Percentiles rank a stretch among this genome's conserved stretches.
phyloP scores from a whole-genome alignment of 2,329 filamentous ascomycete genomes.

The Paecilomyces sp. region DNA sequence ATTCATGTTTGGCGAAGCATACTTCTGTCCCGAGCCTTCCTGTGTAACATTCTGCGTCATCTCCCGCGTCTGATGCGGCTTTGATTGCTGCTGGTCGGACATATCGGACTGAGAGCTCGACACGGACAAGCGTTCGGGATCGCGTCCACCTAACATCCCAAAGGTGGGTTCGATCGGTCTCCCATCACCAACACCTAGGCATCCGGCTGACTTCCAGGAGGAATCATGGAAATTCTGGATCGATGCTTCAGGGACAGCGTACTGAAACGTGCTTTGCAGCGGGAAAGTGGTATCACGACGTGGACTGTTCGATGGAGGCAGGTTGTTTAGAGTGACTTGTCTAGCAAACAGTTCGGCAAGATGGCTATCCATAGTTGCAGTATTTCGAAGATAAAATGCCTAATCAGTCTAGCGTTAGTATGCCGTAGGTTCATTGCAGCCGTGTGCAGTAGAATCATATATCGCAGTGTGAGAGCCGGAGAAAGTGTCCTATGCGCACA shows the following conservation, averaged over 20 bases:
- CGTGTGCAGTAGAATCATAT: not conserved
- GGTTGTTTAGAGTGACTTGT: conserved; percentile 51
- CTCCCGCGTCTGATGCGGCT: not conserved
- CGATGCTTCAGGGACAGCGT: not conserved
- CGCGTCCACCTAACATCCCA: not conserved
- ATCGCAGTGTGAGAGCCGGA: not conserved
- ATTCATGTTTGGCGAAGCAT: not conserved
- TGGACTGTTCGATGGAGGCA: not conserved
- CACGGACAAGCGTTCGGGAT: not conserved
- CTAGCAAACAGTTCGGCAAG: conserved; percentile 72
- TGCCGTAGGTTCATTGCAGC: not conserved
- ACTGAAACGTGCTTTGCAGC: not conserved
- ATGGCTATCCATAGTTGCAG: conserved; percentile 61
- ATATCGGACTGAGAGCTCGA: not conserved
- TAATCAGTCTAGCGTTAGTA: not conserved
- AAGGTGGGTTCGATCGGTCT: not conserved
- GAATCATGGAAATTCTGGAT: not conserved
- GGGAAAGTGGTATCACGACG: conserved; percentile 1
- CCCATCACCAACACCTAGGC: not conserved
- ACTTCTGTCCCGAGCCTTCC: not conserved
- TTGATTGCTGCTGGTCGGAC: not conserved
- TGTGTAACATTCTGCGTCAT: not conserved
- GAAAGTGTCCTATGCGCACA: not conserved
- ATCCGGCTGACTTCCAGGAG: not conserved
- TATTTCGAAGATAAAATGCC: not conserved